phyloP scores from a whole-genome alignment of 768 basidiomycete species.

The Leccinum subtestaceum region DNA sequence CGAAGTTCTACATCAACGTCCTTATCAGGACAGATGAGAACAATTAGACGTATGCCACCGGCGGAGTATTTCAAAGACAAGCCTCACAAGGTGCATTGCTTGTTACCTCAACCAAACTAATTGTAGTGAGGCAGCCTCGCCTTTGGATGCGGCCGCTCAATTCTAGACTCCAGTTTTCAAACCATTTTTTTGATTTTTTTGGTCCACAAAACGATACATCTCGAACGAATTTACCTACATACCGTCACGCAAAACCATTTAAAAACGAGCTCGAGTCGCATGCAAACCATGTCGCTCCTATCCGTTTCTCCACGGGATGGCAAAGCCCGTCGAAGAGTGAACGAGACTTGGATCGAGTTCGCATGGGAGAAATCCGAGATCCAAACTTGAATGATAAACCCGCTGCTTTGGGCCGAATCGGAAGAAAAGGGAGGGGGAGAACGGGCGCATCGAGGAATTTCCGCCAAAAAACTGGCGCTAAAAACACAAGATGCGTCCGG shows the following conservation, averaged over 20 bases:
- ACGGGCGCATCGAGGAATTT: slow-evolving; percentile 5
- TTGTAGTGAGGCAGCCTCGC: not conserved
- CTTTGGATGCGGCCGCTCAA: not conserved
- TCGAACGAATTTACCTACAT: not conserved
- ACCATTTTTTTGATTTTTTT: not conserved
- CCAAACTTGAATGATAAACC: not conserved
- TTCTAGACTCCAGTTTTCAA: not conserved
- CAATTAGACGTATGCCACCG: not conserved
- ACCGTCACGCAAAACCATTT: not conserved
- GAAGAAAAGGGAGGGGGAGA: not conserved
- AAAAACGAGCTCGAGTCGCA: not conserved
- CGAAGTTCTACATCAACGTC: not conserved
- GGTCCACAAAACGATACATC: not conserved
- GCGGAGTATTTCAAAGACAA: too few species aligned
- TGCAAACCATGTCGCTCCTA: not conserved
- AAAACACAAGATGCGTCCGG: slow-evolving; percentile 5
- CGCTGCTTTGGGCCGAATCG: not conserved
- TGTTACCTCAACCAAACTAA: not conserved
- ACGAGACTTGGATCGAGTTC: not conserved
- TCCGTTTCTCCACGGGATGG: not conserved
- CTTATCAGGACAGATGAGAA: not conserved
- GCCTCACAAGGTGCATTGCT: not conserved
- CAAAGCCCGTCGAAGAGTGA: not conserved
- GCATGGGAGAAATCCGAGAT: not conserved
- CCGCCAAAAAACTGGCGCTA: slow-evolving; percentile 4